A percentile compares a stretch with the other conserved stretches of the same genome.
These are phyloP conservation scores for Phialophora tarda DNA, from an alignment of 2,329 filamentous ascomycete genomes.

Conservation along the genomic window DNA sequence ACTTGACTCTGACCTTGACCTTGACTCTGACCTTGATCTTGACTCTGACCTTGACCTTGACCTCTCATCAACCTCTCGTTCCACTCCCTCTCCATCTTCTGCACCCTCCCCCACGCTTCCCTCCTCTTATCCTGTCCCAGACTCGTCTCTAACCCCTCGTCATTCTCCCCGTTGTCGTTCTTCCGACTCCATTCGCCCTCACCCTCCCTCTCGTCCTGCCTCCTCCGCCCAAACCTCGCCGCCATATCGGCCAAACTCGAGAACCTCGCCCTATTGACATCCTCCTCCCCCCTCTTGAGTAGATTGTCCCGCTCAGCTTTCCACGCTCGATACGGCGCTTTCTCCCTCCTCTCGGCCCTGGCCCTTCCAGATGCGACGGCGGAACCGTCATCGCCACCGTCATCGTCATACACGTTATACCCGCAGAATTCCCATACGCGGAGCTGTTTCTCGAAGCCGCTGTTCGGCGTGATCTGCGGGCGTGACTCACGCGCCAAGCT, in stretches of 20 bases:
- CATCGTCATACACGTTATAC: neutral
- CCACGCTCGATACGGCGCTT: slow-evolving; percentile 15
- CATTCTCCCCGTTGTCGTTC: neutral
- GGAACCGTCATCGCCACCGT: neutral
- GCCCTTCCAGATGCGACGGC: neutral
- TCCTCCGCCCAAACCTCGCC: slow-evolving; percentile 9
- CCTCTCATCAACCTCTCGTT: slow-evolving; percentile 16
- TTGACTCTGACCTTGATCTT: neutral
- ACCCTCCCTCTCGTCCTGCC: neutral
- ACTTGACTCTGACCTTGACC: neutral
- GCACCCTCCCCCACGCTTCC: slow-evolving; percentile 6
- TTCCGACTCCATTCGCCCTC: neutral
- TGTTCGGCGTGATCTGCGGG: slow-evolving; percentile 35
- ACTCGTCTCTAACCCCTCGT: neutral
- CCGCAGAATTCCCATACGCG: slow-evolving; percentile 30
- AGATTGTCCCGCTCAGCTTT: slow-evolving; percentile 17
- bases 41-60: neutral
- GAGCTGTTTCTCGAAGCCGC: slow-evolving; percentile 38
- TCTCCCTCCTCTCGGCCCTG: slow-evolving; percentile 4
- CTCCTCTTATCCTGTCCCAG: neutral
- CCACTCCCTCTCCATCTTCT: slow-evolving; percentile 17
- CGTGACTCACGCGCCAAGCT: slow-evolving; percentile 32
- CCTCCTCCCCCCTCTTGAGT: slow-evolving; percentile 11
- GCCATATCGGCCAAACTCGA: slow-evolving; percentile 16
- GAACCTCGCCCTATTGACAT: slow-evolving; percentile 11